Evolutionary conservation across 768 basidiomycete species (phyloP), one percentile per base, ranked within the genome.

Genomic region (Lentinula boryana): DNA sequence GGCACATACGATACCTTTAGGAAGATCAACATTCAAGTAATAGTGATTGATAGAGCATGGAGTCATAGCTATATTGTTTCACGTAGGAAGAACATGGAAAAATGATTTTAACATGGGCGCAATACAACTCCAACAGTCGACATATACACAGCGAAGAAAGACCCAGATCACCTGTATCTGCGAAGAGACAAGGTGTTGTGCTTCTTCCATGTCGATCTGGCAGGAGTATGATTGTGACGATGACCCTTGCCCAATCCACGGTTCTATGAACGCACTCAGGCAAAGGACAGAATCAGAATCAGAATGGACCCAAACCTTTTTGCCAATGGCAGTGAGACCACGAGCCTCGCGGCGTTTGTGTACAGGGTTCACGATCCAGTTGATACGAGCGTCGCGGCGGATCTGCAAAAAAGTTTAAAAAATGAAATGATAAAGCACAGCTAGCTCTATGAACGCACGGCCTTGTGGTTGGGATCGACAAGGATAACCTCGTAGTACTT

Each of bases 401-500:
- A 98, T 88, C 87, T 91, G 66, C 36, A 53, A 18, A 56, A 33
- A 33, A 16, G 41, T n/a, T 21, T 49, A 49, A 33, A 12, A 36
- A 40, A 13, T 32, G 18, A 27, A 59, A 38, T 10, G n/a, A n/a
- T 5, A 6, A 18, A n/a, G n/a, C 12, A 23, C 9, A 9, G 9
- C n/a, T 9, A 5, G 4, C 3, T 4, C 21, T 2, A 10, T 44
- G 33, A 6, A 77, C 93, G 69, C 72, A 95, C 93, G 69, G 91
- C 93, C 73, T 94, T 95, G 81, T 96, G 93, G 72, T 73, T 87
- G 62, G 94, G 94, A 71, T 99, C 97, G 62, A 99, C 95, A 66
- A 97, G 85, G 74, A 99, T 98, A 70, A 99, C 93, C 75, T 99
- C 97, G 80, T 87, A 99, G 82, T 97, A 98, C 76, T 96, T 97